Conservation (phyloP, 2,329 filamentous ascomycete species). For the Fusarium solani-melongenae region DNA sequence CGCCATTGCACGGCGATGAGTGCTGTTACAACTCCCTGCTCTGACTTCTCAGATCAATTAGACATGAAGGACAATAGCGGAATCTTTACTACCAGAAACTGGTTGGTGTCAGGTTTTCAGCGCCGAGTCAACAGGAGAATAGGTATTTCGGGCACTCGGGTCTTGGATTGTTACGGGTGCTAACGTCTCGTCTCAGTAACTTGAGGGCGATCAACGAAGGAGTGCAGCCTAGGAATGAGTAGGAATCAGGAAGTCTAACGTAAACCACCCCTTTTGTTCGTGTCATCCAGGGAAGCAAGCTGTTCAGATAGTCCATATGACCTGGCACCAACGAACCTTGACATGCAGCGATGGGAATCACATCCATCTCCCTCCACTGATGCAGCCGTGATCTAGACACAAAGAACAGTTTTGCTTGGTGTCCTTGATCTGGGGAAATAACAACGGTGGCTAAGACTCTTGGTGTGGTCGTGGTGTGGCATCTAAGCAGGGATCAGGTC, state of each 20-base stretch:
- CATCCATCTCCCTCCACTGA: not conserved
- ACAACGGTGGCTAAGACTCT: not conserved
- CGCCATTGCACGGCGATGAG: not conserved
- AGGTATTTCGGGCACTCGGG: not conserved
- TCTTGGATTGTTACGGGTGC: not conserved
- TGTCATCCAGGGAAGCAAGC: not conserved
- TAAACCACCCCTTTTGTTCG: not conserved
- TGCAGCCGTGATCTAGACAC: not conserved
- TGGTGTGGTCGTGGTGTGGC: not conserved
- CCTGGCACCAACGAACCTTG: not conserved
- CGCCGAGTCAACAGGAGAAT: not conserved
- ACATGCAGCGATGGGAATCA: not conserved
- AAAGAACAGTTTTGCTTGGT: not conserved
- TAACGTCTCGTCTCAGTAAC: not conserved
- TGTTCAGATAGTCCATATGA: not conserved
- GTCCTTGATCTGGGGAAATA: not conserved
- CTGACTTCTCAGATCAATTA: not conserved
- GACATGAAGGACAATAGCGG: not conserved
- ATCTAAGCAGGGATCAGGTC: not conserved
- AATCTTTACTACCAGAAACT: not conserved
- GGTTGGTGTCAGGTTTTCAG: not conserved
- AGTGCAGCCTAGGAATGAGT: not conserved
- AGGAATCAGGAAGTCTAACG: not conserved
- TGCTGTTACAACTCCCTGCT: not conserved
- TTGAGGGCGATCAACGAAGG: too few relatives aligned